Percentiles rank a stretch among this genome's conserved stretches.
phyloP scores from a whole-genome alignment of 495 filamentous ascomycete species.

The Ascobolus immersus region DNA sequence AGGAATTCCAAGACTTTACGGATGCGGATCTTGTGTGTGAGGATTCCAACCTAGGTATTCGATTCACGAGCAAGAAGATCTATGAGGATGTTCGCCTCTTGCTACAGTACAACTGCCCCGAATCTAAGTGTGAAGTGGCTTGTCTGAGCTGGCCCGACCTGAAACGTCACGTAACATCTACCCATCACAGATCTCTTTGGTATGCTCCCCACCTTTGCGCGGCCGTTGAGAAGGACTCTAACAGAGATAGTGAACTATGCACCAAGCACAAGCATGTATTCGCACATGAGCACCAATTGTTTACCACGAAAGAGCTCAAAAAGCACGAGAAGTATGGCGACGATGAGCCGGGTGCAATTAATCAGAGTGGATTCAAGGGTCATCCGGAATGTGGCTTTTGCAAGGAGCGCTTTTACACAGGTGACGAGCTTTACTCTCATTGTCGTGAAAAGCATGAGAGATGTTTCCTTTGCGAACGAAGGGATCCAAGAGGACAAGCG shows the following conservation, averaged over 20 bases:
- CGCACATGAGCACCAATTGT: slow-evolving; percentile 92
- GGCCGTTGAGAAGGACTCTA: neutral
- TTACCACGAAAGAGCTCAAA: slow-evolving; percentile 50
- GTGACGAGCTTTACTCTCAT: slow-evolving; percentile 81
- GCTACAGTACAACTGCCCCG: slow-evolving; percentile 89
- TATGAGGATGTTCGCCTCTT: slow-evolving; percentile 66
- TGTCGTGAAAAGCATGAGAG: slow-evolving; percentile 80
- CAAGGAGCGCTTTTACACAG: slow-evolving; percentile 72
- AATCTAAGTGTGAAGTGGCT: slow-evolving; percentile 57
- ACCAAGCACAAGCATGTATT: slow-evolving; percentile 93
- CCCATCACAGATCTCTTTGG: slow-evolving; percentile 78
- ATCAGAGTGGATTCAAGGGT: slow-evolving; percentile 89
- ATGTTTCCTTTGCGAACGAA: slow-evolving; percentile 78
- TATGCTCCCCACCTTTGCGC: slow-evolving; percentile 17
- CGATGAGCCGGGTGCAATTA: slow-evolving; percentile 63
- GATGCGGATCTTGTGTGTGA: slow-evolving; percentile 41
- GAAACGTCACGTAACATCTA: slow-evolving; percentile 61
- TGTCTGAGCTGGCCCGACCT: slow-evolving; percentile 83
- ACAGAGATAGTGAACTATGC: slow-evolving; percentile 63
- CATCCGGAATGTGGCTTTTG: slow-evolving; percentile 93
- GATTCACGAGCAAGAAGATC: slow-evolving; percentile 65
- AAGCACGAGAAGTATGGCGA: slow-evolving; percentile 81
- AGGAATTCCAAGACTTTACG: slow-evolving; percentile 60
- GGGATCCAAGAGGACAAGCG: slow-evolving; percentile 39
- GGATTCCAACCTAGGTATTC: slow-evolving; percentile 68